Conservation (phyloP, 1,139 yeast species). For the Candida dubliniensis region DNA sequence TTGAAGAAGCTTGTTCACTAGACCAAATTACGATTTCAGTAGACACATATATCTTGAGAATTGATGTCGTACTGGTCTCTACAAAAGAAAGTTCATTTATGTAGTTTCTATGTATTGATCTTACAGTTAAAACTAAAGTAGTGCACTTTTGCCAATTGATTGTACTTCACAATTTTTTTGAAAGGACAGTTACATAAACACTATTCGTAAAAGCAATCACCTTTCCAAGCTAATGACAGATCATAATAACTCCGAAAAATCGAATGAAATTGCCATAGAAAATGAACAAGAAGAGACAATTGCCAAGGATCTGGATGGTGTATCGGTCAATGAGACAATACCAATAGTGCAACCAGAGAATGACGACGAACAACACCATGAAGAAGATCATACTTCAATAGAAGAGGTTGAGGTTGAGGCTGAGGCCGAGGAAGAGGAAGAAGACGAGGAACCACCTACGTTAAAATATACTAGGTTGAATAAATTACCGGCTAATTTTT, state of each 20-base stretch:
- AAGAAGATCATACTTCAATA: slow-evolving; percentile 6
- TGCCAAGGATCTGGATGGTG: slow-evolving; percentile 3
- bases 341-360: background rate
- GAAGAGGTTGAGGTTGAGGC: slow-evolving; percentile 17
- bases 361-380: slow-evolving; percentile 11
- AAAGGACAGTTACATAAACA: too few species aligned
- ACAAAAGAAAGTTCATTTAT: too few species aligned
- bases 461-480: slow-evolving; percentile 70
- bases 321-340: background rate
- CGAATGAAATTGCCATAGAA: background rate
- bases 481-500: slow-evolving; percentile 65
- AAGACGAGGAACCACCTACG: slow-evolving; percentile 68
- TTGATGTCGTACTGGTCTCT: too few species aligned
- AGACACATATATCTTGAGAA: too few species aligned
- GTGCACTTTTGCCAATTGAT: too few species aligned
- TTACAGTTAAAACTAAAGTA: too few species aligned
- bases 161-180: too few species aligned
- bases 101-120: too few species aligned
- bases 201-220: too few species aligned
- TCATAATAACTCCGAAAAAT: background rate
- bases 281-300: slow-evolving; percentile 12
- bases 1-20: too few species aligned
- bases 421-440: slow-evolving; percentile 41
- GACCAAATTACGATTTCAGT: too few species aligned
- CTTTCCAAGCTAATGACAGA: too few species aligned